Conservation (phyloP, 164 flowering plant species). For the Taxillus chinensis region DNA sequence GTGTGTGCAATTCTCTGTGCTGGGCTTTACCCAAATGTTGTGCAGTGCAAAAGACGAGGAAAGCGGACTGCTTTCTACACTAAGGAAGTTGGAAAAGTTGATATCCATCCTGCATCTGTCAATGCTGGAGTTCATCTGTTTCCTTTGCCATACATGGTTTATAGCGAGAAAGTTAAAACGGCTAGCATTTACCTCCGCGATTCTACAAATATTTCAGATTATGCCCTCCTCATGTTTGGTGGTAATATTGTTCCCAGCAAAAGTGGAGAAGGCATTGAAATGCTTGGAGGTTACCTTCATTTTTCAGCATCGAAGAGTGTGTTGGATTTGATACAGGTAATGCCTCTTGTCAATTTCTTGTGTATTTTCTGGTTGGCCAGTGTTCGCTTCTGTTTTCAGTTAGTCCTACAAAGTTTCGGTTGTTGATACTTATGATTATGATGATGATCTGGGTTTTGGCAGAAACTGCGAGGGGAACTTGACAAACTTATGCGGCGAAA, state of each 20-base stretch:
- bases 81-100: constrained; percentile 93
- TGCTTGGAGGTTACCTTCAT: constrained; percentile 97
- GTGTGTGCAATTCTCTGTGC: constrained; percentile 92
- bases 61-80: constrained; percentile 86
- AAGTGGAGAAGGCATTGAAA: constrained; percentile 82
- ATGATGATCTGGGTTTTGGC: constrained; percentile 16
- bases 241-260: constrained; percentile 69
- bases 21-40: constrained; percentile 94
- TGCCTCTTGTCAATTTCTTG: background rate
- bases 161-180: constrained; percentile 91
- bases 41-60: constrained; percentile 94
- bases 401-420: background rate
- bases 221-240: constrained; percentile 88
- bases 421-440: too few species aligned
- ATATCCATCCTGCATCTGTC: constrained; percentile 91
- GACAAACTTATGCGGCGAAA: constrained; percentile 75
- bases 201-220: constrained; percentile 93
- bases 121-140: constrained; percentile 80
- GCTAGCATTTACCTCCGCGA: constrained; percentile 66
- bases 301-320: constrained; percentile 89
- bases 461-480: constrained; percentile 79
- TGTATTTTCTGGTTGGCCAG: background rate
- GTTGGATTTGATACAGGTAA: constrained; percentile 67
- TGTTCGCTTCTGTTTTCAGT: background rate
- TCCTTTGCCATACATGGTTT: constrained; percentile 89